These are phyloP conservation scores for Alternaria ventricosa DNA, from an alignment of 2,329 filamentous ascomycete species.

Conservation along the genomic window DNA sequence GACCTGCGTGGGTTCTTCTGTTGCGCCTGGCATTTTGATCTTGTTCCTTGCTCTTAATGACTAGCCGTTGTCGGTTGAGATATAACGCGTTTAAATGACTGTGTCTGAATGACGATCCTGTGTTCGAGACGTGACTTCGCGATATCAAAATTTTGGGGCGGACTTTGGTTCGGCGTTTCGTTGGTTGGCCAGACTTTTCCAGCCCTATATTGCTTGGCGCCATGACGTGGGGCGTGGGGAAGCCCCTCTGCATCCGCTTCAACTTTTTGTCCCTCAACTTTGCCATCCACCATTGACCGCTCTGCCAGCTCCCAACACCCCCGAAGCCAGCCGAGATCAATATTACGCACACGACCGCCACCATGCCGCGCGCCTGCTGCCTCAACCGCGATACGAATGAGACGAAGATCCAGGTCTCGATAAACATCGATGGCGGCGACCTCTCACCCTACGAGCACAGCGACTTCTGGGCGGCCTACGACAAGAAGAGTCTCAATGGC, in stretches of 20 bases:
- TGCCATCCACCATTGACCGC: neutral
- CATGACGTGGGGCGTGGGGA: conserved; percentile 33
- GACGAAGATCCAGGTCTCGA: conserved; percentile 91
- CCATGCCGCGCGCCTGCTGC: conserved; percentile 69
- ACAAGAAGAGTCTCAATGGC: conserved; percentile 44
- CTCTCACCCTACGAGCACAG: conserved; percentile 58
- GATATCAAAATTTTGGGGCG: conserved; percentile 37
- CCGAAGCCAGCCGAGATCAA: neutral
- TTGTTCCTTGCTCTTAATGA: conserved; percentile 11
- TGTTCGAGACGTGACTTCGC: conserved; percentile 23
- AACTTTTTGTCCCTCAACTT: conserved; percentile 26
- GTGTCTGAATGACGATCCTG: neutral
- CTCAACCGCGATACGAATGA: conserved; percentile 94
- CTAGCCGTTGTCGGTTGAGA: neutral
- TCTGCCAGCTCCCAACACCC: neutral
- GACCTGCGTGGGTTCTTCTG: conserved; percentile 24
- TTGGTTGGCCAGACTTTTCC: conserved; percentile 32
- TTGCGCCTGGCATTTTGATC: conserved; percentile 29
- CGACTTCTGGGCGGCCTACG: conserved; percentile 54
- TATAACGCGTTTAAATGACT: neutral
- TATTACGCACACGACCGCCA: conserved; percentile 12
- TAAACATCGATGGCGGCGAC: conserved; percentile 90
- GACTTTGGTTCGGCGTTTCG: conserved; percentile 28
- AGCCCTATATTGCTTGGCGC: conserved; percentile 39
- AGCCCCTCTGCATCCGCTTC: conserved; percentile 18